A percentile compares a stretch with the other conserved stretches of the same genome.
Evolutionary conservation across 805 yeast species (phyloP).

Genomic region (Myxozyma monticola): DNA sequence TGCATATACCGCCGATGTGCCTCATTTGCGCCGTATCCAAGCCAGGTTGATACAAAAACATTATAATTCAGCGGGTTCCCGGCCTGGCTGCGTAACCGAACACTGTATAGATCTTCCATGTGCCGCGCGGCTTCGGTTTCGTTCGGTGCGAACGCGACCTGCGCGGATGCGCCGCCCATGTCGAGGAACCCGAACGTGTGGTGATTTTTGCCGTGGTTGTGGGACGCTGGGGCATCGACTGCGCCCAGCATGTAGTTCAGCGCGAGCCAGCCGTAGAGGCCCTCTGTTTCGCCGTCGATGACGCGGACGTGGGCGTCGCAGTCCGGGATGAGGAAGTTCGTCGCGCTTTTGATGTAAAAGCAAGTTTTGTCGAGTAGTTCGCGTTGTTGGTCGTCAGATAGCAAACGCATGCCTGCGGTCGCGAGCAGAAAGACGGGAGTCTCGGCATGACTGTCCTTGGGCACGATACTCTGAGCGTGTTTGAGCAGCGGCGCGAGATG

Average conservation of each 20-base stretch:
- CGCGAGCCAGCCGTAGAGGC: constrained; percentile 93
- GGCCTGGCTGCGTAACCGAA: constrained; percentile 64
- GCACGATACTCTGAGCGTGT: constrained; percentile 71
- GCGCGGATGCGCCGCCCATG: constrained; percentile 99
- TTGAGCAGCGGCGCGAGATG: constrained; percentile 68
- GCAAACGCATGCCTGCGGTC: constrained; percentile 93
- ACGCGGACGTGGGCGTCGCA: constrained; percentile 76
- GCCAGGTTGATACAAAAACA: constrained; percentile 93
- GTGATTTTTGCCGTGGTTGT: constrained; percentile 40
- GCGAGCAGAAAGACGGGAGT: constrained; percentile 92
- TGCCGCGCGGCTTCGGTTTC: constrained; percentile 61
- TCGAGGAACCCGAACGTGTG: constrained; percentile 92
- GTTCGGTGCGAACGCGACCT: constrained; percentile 86
- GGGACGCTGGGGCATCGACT: constrained; percentile 46
- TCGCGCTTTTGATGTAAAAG: constrained; percentile 50
- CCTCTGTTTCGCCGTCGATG: constrained; percentile 94
- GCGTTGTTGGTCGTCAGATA: constrained; percentile 55
- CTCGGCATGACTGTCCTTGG: constrained; percentile 53
- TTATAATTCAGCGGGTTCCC: constrained; percentile 77
- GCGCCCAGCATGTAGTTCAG: constrained; percentile 78
- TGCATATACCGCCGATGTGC: constrained; percentile 72
- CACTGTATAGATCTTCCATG: constrained; percentile 67
- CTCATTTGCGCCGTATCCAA: constrained; percentile 96
- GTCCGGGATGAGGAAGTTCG: constrained; percentile 55
- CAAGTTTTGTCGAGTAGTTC: constrained; percentile 64